These are phyloP conservation scores for Punica granatum DNA, from an alignment of 345 rosid species.

Conservation along the genomic window DNA sequence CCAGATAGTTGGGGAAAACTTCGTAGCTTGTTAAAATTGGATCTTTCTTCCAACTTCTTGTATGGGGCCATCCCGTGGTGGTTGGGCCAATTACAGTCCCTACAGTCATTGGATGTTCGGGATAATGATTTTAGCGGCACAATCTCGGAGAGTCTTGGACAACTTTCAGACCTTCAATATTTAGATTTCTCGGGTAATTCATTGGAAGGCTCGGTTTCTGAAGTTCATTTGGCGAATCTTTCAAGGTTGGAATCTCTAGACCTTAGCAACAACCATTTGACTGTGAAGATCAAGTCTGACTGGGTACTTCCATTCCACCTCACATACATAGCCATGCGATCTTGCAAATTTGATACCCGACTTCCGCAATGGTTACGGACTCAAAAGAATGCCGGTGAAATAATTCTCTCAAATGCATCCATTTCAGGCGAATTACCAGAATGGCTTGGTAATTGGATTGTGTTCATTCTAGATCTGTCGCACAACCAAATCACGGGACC, in stretches of 20 bases:
- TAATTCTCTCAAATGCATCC: neutral
- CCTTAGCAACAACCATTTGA: neutral
- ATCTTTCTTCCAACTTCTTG: neutral
- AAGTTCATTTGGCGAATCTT: conserved; percentile 9
- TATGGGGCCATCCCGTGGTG: neutral
- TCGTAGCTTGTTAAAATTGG: neutral
- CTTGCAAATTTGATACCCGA: neutral
- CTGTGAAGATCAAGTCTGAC: neutral
- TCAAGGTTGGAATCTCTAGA: neutral
- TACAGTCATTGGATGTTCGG: neutral
- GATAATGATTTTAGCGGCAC: neutral
- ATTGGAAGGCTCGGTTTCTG: conserved; percentile 8
- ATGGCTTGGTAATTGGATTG: neutral
- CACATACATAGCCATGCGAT: accelerated
- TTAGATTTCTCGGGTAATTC: conserved; percentile 6
- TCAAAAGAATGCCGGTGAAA: accelerated
- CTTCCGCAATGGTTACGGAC: conserved; percentile 5
- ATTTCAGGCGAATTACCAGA: neutral
- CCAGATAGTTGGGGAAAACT: neutral
- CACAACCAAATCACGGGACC: neutral
- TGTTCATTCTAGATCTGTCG: neutral
- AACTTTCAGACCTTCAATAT: neutral
- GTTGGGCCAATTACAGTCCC: neutral
- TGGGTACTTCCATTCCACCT: conserved; percentile 6
- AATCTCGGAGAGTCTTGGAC: neutral